Base-by-base conservation (phyloP, 176 grass and related monocot genomes). In the Oryza officinalis region DNA sequence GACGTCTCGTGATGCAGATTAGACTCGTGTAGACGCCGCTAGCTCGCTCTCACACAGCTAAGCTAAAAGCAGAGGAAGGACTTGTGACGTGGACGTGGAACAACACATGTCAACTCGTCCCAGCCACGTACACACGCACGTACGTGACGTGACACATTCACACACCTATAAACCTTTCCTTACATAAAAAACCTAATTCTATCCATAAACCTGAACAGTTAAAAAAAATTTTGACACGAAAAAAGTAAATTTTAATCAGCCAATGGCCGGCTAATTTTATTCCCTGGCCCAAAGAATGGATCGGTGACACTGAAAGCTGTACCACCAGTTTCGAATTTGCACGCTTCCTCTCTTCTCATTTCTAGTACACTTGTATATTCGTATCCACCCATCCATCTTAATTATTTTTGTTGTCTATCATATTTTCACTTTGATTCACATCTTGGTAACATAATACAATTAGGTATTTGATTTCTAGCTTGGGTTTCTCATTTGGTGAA, bases 301-400 rank as follows among this genome's bases (percentile, higher is more conserved):
- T 43, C 6, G 20, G 4, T 18, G 14, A 52, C 61, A 2, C 17
- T 13, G 77, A 59, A 50, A 67, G 71, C 1, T 46, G 71, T 45
- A 75, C 78, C 18, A n/a, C 22, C 4, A 73, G 69, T 84, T 84
- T 68, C 3, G 35, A 76, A 67, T 31, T 31, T 27, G 69, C 75
- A 90, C 84, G 89, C 23, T 13, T 86, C 83, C 43, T 77, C 82
- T 27, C 10, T 2, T 15, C 17, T 63, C 30, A 46, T 10, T 1
- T 1, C 3, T 26, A n/a, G n/a, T n/a, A 14, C 10, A 0, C 6
- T 8, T 38, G 4, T 2, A 13, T 23, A 6, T 25, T 1, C 43
- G 2, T 10, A 50, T 20, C 8, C 40, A 17, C 11, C 2, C n/a
- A 61, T 25, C 7, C 2, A 25, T 61, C n/a, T 23, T n/a, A 22